Conservation (phyloP, 345 rosid genomes). For the Camelina laxa region DNA sequence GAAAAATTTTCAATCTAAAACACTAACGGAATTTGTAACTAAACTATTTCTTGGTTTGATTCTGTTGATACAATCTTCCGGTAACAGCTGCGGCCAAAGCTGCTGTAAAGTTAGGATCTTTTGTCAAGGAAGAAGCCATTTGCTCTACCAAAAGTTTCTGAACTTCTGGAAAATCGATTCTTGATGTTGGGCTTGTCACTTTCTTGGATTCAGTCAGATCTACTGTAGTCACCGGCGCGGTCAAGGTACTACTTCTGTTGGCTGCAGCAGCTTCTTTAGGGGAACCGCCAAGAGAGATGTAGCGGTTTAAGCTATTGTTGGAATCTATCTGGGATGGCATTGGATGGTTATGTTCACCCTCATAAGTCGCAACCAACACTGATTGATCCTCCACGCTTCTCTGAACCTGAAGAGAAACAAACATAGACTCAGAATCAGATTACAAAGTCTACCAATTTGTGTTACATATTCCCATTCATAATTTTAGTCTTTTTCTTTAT, state of each 20-base stretch:
- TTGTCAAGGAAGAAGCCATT: conserved; percentile 92
- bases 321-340: conserved; percentile 66
- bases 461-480: neutral
- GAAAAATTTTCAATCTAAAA: conserved; percentile 31
- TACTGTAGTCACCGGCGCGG: conserved; percentile 53
- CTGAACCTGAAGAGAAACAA: conserved; percentile 69
- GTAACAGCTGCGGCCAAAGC: conserved; percentile 96
- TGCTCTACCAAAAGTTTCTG: conserved; percentile 82
- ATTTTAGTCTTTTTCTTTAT: neutral
- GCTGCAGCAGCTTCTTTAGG: conserved; percentile 51
- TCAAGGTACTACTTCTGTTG: conserved; percentile 46
- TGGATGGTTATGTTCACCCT: conserved; percentile 98
- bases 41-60: conserved; percentile 50
- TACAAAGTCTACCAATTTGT: neutral
- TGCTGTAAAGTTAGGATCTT: conserved; percentile 92
- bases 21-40: conserved; percentile 23
- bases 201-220: conserved; percentile 39
- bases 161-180: conserved; percentile 64
- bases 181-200: conserved; percentile 43
- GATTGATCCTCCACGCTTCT: conserved; percentile 91
- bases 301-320: conserved; percentile 54
- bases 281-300: conserved; percentile 38
- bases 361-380: conserved; percentile 88
- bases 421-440: conserved; percentile 23
- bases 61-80: conserved; percentile 71